Base-by-base conservation (phyloP, 2,329 filamentous ascomycete species). In the Paramyrothecium roridum region DNA sequence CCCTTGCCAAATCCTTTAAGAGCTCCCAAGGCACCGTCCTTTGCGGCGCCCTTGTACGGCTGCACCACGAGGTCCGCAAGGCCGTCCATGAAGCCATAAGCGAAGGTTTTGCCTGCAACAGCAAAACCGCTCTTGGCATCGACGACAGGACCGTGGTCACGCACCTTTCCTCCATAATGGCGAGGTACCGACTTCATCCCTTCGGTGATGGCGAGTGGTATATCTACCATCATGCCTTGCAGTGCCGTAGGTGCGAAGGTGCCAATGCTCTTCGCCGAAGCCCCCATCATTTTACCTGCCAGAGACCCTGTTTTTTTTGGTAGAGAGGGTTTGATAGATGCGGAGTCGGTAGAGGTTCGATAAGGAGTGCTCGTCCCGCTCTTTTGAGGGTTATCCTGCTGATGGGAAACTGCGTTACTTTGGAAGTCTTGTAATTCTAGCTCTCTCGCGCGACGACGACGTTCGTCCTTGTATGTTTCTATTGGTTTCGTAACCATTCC, bases 161-260 rank as follows among this genome's bases (percentile, higher is more conserved):
- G 60, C 0, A 21, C 59, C 17, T 55, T 19, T 1, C 59, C 30
- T 2, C 59, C 59, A 20, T 61, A 61, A 43, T 43, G 37, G 13
- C 37, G 3, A 2, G 63, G 63, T 0, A 61, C 59, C 1, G 61
- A 56, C 2, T 60, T 58, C 50, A 59, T 59, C 0, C 60, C 63
- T 53, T 64, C 63, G 3, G 63, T 55, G 0, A 65, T 43, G 0
- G 63, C 61, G 3, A 64, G 12, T 45, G 63, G 50, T 33, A 61
- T 17, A 34, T 64, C 2, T 21, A 58, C 1, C 53, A 55, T 34
- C 53, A 30, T 30, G 23, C 61, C 46, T 13, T 59, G 53, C 37
- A 43, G n/a, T 17, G 3, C 19, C 55, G 16, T 63, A 62, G 8
- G 59, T 50, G 19, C 61, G 33, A 65, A 63, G 0, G 54, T 55